These are phyloP conservation scores for Kuraishia piskuri DNA, from an alignment of 805 yeast genomes.

Conservation along the genomic window DNA sequence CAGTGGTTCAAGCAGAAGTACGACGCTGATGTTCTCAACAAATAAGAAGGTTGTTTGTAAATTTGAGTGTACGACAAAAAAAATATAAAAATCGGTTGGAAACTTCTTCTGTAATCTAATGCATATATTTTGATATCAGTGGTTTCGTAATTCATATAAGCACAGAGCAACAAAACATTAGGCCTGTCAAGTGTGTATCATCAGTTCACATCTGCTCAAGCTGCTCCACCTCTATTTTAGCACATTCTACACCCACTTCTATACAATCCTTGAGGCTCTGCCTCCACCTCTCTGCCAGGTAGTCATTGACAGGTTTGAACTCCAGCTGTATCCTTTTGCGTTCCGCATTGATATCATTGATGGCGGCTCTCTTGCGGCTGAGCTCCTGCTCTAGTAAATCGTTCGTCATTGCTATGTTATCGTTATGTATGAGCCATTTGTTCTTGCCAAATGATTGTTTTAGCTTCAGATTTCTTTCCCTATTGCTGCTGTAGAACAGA, in stretches of 20 bases:
- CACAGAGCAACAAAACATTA: neutral
- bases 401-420: constrained; percentile 20
- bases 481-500: constrained; percentile 29
- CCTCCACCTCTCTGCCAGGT: constrained; percentile 41
- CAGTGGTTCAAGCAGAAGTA: constrained; percentile 99
- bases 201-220: neutral
- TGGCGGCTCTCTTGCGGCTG: constrained; percentile 28
- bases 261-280: constrained; percentile 33
- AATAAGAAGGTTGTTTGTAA: constrained; percentile 30
- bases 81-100: neutral
- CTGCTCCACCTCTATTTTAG: constrained; percentile 13
- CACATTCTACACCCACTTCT: constrained; percentile 27
- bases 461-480: constrained; percentile 31
- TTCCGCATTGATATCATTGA: constrained; percentile 32
- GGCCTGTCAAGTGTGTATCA: neutral
- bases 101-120: neutral
- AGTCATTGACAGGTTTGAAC: constrained; percentile 34
- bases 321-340: constrained; percentile 36
- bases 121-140: neutral
- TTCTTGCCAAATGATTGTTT: constrained; percentile 23
- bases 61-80: neutral
- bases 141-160: neutral
- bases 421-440: constrained; percentile 30
- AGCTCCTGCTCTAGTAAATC: constrained; percentile 20
- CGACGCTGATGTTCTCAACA: constrained; percentile 95